These are phyloP conservation scores for Solanum sejunctum DNA, from an alignment of 257 asterid genomes.

Conservation along the genomic window DNA sequence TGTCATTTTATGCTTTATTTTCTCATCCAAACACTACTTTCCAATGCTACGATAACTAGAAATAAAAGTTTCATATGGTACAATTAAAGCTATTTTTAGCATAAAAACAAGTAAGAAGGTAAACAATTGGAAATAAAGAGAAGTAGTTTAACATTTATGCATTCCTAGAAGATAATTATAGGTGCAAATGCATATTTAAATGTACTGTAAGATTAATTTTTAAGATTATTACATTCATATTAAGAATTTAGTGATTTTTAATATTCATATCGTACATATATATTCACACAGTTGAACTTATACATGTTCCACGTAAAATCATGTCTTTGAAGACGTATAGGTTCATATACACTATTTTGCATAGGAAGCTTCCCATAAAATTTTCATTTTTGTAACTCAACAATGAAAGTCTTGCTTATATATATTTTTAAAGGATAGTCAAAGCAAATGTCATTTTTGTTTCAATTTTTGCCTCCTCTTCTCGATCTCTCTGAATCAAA, in stretches of 20 bases:
- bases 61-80: not conserved
- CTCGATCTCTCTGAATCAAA: not conserved
- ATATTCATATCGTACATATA: not conserved
- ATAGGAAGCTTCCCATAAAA: not conserved
- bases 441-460: not conserved
- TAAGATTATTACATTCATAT: not conserved
- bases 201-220: rapidly evolving
- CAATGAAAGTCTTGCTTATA: not conserved
- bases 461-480: not conserved
- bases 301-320: too few species aligned
- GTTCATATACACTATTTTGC: not conserved
- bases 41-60: not conserved
- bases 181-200: not conserved
- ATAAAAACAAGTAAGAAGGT: not conserved
- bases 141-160: not conserved
- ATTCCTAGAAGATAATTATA: not conserved
- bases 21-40: constrained; percentile 22
- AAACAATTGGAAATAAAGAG: not conserved
- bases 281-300: not conserved
- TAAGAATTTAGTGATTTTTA: not conserved
- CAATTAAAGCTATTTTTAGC: not conserved
- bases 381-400: not conserved
- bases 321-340: not conserved
- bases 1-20: constrained; percentile 30
- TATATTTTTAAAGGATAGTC: too few species aligned